Evolutionary conservation across 352 stramenopile species (phyloP), one percentile per base, ranked within the genome.

Genomic region (Phytophthora megakarya): DNA sequence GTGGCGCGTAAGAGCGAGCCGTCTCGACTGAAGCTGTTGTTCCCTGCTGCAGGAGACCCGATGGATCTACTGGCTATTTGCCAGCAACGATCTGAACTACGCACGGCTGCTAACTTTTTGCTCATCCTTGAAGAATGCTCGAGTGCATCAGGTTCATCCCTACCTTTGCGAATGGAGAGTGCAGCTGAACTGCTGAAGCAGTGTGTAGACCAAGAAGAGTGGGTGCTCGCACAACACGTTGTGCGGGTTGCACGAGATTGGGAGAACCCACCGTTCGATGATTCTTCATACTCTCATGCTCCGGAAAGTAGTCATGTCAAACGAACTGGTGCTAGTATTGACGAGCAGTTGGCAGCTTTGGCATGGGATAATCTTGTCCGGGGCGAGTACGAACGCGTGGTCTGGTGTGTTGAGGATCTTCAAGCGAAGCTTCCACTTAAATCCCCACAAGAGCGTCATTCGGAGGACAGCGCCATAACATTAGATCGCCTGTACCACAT

Each of bases 1-100:
- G 84, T 95, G 3, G 86, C 84, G 25, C 83, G 84, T 22, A 95
- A 95, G 65, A 92, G 84, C 55, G 87, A 95, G 49, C 87, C 84
- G 5, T 93, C 86, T 25, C 80, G 87, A 1, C 65, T 93, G 11
- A 75, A 80, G 49, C 5, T 90, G 43, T 56, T 95, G 43, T 95
- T 95, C 35, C 83, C 82, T 1, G 43, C 73, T 3, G 84, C 77
- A 0, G 87, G 87, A 0, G 87, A 95, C 26, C 84, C 87, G 3
- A 62, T 88, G 30, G 72, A 88, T 30, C 66, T 95, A 21, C 71
- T 95, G 1, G 57, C 53, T 1, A 73, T 84, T 26, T 93, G 84
- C 35, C 76, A 81, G 7, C 72, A 87, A 42, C 81, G 83, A 9
- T 82, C 75, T 0, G 81, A 95, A 73, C 59, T 95, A 11, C 82